Evolutionary conservation across 2,329 filamentous ascomycete genomes (phyloP).

Genomic region (Corynespora cassiicola): DNA sequence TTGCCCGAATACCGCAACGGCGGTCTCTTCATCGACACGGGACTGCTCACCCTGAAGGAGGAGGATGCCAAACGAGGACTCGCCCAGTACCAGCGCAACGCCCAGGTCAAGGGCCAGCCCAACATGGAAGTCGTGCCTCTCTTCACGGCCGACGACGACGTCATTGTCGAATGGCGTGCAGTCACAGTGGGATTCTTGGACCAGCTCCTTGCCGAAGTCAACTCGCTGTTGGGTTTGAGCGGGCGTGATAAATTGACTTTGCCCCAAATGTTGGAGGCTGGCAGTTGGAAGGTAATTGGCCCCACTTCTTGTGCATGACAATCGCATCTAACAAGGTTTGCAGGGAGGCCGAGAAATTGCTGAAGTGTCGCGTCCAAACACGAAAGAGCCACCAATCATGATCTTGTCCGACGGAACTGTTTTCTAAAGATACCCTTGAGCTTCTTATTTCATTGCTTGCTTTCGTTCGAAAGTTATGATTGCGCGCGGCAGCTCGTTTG

Average conservation of each 20-base stretch:
- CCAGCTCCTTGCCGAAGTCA: conserved; percentile 73
- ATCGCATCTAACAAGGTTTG: conserved; percentile 33
- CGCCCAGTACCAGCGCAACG: conserved; percentile 72
- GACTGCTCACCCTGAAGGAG: conserved; percentile 77
- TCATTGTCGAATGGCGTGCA: conserved; percentile 81
- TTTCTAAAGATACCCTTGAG: conserved; percentile 68
- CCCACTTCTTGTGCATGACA: conserved; percentile 3
- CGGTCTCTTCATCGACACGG: conserved; percentile 84
- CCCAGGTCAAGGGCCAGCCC: conserved; percentile 73
- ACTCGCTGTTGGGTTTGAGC: conserved; percentile 69
- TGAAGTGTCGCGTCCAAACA: conserved; percentile 93
- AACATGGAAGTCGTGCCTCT: conserved; percentile 76
- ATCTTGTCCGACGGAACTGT: conserved; percentile 97
- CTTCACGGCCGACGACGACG: conserved; percentile 76
- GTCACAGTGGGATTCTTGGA: conserved; percentile 78
- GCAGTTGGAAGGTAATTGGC: conserved; percentile 89
- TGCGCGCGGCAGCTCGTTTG: conserved; percentile 9
- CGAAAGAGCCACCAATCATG: conserved; percentile 94
- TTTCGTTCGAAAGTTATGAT: conserved; percentile 21
- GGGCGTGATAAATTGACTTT: conserved; percentile 76
- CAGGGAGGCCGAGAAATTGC: conserved; percentile 93
- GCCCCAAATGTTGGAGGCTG: conserved; percentile 91
- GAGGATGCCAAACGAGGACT: conserved; percentile 75
- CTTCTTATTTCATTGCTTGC: conserved; percentile 33
- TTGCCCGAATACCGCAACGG: conserved; percentile 93